A percentile compares a stretch with the other conserved stretches of the same genome.
Conservation (phyloP, 2,329 filamentous ascomycete genomes). For the Orbilia oligospora region DNA sequence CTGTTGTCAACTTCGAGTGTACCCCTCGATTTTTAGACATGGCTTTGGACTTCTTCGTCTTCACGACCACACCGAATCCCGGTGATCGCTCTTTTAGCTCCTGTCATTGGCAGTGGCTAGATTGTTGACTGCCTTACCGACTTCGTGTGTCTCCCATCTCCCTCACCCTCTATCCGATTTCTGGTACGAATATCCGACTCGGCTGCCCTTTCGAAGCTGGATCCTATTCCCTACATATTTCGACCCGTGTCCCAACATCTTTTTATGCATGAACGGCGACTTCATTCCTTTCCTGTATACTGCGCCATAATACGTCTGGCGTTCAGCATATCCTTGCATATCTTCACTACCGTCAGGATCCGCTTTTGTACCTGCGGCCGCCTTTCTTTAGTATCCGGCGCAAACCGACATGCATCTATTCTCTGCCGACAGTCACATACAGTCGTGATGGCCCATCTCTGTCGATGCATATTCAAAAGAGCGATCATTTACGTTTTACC, state of each 20-base stretch:
- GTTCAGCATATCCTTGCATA: neutral
- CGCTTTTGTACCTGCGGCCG: neutral
- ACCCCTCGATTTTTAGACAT: neutral
- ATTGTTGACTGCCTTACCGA: neutral
- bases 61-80: neutral
- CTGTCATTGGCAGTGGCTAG: neutral
- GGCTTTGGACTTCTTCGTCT: neutral
- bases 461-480: conserved; percentile 4
- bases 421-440: neutral
- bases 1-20: neutral
- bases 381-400: neutral
- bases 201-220: too few species aligned
- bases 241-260: too few species aligned
- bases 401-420: neutral
- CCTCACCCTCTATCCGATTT: too few species aligned
- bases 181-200: too few species aligned
- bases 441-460: neutral
- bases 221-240: too few species aligned
- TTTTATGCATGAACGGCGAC: neutral
- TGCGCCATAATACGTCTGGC: neutral
- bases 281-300: conserved; percentile 4
- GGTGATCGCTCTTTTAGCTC: neutral
- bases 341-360: neutral
- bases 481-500: neutral
- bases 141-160: neutral